Base-by-base conservation (phyloP, 345 rosid genomes). In the Arabidopsis arenosa region DNA sequence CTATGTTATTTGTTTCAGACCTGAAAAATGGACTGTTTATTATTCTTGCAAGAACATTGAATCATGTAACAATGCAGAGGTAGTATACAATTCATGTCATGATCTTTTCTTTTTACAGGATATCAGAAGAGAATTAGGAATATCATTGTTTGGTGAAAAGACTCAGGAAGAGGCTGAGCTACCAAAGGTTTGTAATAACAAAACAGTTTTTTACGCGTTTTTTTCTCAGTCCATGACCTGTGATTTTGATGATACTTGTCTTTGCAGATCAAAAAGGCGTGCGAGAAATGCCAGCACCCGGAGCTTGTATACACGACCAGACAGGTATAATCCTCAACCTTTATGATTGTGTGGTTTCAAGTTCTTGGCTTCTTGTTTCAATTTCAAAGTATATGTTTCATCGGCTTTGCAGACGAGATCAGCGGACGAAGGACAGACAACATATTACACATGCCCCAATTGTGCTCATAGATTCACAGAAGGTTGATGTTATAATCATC, bases 301-400 rank as follows among this genome's bases (percentile, higher is more conserved):
- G 81, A 78, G 49, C 77, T 78, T 72, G 77, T 78, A 11, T 78
- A 78, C 81, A 72, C 81, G 5, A 78, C 81, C 7, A 78, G 81
- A 78, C 77, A 78, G 73, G 81, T 70, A 39, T 7, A 67, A 17
- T 10, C 35, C 48, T 14, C 52, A 12, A 21, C 63, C 37, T 47
- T 60, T 49, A 11, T 28, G 1, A 7, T 48, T 43, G 0, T 41
- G 17, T 70, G 23, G 23, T 23, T 56, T 41, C 21, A 1, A 41
- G 37, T 36, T 51, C 21, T 68, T 41, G 49, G 35, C 69, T 60
- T 68, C 47, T 33, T 32, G 59, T 53, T 68, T 69, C 35, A 21
- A 3, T 3, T 43, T 4, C 2, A 33, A 61, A 33, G 23, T 21
- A 21, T 43, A 28, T 41, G 48, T 62, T 9, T 68, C 21, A 43